Base-by-base conservation (phyloP, 768 basidiomycete genomes). In the Hemileccinum rubropunctum region DNA sequence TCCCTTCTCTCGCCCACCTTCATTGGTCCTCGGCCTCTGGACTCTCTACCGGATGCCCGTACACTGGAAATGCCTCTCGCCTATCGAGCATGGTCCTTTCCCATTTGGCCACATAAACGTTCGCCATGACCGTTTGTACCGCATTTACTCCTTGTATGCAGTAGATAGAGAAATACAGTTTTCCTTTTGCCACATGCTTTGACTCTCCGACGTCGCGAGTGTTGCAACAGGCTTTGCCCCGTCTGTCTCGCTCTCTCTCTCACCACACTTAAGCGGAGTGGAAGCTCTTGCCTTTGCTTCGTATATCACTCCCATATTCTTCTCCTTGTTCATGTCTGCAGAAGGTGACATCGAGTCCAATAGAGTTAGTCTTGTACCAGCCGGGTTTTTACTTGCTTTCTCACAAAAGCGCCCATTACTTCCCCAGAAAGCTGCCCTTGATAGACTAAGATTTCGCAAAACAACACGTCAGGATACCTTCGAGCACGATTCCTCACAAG, bases 141-240 rank as follows among this genome's bases (percentile, higher is more conserved):
- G 48, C 50, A 47, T 53, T 58, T 44, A 42, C 57, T 50, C 54
- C 50, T 60, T 58, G 44, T 68, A 64, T 70, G 63, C 49, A 48
- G 41, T 70, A 68, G 55, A 64, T 68, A 64, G 57, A 48, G 57
- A 69, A 70, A 68, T 68, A 68, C 54, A 68, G 58, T 69, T 66
- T 47, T 69, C 63, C 59, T 68, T 68, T 68, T 67, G 71, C 68
- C 69, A 73, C 68, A 69, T 65, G 65, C 72, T 69, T 79, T 79
- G 75, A 78, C 76, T 78, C 77, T 78, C 78, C 77, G 77, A 78
- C 77, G 60, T 63, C 67, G 56, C 58, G 58, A 66, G 55, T 57
- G 61, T 60, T 64, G 59, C 60, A 59, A 68, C 67, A 30, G 28
- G 28, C 15, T 27, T 65, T 69, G 58, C 61, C 64, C 56, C 42